Evolutionary conservation across 2,329 filamentous ascomycete genomes (phyloP).

Genomic region (Diaporthe destruens): DNA sequence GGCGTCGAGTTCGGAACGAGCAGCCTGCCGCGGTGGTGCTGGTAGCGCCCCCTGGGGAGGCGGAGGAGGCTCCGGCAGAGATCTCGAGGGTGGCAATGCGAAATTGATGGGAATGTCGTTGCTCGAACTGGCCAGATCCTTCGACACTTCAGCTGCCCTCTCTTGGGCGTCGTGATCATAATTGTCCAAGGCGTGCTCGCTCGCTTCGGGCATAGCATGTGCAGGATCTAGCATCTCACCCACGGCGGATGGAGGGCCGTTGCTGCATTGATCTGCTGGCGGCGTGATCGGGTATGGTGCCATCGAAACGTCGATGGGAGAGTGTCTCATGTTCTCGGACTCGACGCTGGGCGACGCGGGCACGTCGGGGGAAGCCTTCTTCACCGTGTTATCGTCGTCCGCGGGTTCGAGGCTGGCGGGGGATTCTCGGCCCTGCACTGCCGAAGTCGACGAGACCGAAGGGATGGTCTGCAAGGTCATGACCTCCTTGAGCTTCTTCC

Average conservation of each 20-base stretch:
- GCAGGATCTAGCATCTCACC: slow-evolving; percentile 67
- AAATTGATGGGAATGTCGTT: slow-evolving; percentile 64
- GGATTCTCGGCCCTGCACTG: slow-evolving; percentile 37
- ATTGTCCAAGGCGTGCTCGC: slow-evolving; percentile 69
- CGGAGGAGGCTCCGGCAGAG: slow-evolving; percentile 64
- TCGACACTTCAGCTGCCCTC: slow-evolving; percentile 58
- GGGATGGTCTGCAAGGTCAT: slow-evolving; percentile 57
- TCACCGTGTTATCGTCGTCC: slow-evolving; percentile 48
- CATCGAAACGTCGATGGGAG: slow-evolving; percentile 70
- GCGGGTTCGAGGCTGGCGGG: slow-evolving; percentile 45
- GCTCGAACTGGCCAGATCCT: slow-evolving; percentile 60
- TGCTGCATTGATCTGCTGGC: slow-evolving; percentile 63
- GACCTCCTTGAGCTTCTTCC: slow-evolving; percentile 87
- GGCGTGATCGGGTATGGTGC: slow-evolving; percentile 76
- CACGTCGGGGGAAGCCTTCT: slow-evolving; percentile 51
- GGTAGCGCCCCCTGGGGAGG: slow-evolving; percentile 66
- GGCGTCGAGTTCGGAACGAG: slow-evolving; percentile 53
- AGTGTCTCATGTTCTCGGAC: slow-evolving; percentile 64
- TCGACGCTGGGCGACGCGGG: slow-evolving; percentile 65
- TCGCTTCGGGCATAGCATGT: slow-evolving; percentile 70
- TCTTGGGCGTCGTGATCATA: slow-evolving; percentile 69
- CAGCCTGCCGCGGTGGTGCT: slow-evolving; percentile 52
- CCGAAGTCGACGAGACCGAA: slow-evolving; percentile 42
- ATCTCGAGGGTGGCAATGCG: slow-evolving; percentile 68
- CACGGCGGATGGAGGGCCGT: slow-evolving; percentile 58